Conservation (phyloP, 2,329 filamentous ascomycete genomes). For the Trichoderma citrinoviride region DNA sequence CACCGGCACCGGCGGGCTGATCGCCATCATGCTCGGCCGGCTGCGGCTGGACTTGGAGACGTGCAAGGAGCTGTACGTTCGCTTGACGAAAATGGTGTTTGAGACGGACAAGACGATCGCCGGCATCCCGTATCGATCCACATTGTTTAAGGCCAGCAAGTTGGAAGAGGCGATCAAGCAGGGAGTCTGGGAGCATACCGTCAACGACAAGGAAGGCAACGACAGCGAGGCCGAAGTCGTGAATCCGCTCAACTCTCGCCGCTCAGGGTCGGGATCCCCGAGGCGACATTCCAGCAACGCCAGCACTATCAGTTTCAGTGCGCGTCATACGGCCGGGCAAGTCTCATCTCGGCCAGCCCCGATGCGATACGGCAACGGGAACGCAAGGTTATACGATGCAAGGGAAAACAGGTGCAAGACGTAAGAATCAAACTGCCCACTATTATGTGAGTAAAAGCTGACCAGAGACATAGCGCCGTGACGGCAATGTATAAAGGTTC, state of each 20-base stretch:
- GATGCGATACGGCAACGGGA: constrained; percentile 71
- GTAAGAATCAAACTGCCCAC: constrained; percentile 50
- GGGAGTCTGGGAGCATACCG: constrained; percentile 80
- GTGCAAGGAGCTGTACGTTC: constrained; percentile 95
- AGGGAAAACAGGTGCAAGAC: constrained; percentile 86
- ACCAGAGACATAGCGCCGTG: constrained; percentile 62
- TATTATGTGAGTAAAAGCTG: constrained; percentile 2
- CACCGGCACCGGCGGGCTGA: constrained; percentile 91
- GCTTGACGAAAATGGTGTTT: constrained; percentile 90
- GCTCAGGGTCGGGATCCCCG: constrained; percentile 44
- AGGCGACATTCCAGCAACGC: constrained; percentile 73
- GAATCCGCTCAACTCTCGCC: constrained; percentile 43
- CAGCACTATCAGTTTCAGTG: constrained; percentile 79
- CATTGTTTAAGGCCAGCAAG: constrained; percentile 94
- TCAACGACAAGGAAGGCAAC: constrained; percentile 79
- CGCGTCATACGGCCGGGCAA: constrained; percentile 58
- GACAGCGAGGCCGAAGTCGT: constrained; percentile 53
- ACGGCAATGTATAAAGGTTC: constrained; percentile 90
- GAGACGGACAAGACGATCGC: constrained; percentile 98
- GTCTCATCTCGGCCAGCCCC: constrained; percentile 50
- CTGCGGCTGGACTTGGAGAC: constrained; percentile 90
- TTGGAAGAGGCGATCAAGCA: constrained; percentile 91
- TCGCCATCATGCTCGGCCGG: constrained; percentile 94
- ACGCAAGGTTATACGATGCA: constrained; percentile 83
- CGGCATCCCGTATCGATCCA: constrained; percentile 90